Evolutionary conservation across 345 rosid species (phyloP).

Genomic region (Punica granatum): DNA sequence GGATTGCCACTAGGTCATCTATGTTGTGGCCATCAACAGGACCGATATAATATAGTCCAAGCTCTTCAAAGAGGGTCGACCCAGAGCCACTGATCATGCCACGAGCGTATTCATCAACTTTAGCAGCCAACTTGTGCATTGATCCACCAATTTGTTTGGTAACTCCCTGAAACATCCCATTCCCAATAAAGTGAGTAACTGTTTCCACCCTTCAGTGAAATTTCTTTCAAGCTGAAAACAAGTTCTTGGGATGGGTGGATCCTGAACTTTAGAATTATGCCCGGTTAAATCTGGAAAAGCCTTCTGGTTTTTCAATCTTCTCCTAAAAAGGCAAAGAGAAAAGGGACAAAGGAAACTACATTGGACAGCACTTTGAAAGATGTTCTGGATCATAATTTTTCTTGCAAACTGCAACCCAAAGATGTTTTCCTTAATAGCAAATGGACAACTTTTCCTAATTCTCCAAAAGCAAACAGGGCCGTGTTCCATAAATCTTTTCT

Average conservation of each 20-base stretch:
- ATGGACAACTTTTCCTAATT: neutral
- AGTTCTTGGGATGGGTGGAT: too few relatives aligned
- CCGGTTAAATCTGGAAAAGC: neutral
- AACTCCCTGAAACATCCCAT: constrained; percentile 51
- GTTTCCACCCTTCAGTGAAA: neutral
- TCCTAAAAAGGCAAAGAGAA: neutral
- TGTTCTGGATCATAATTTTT: too few relatives aligned
- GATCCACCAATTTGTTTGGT: constrained; percentile 89
- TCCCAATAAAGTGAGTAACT: neutral
- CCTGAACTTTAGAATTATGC: too few relatives aligned
- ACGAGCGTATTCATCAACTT: constrained; percentile 95
- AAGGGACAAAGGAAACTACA: neutral
- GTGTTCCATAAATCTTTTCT: neutral
- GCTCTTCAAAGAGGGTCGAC: constrained; percentile 91
- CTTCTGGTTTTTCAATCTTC: too few relatives aligned
- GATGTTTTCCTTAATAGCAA: too few relatives aligned
- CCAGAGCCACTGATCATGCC: constrained; percentile 99
- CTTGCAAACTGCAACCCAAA: too few relatives aligned
- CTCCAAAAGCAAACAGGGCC: neutral
- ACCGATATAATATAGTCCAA: constrained; percentile 92
- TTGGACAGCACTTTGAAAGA: neutral
- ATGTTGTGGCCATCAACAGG: constrained; percentile 96
- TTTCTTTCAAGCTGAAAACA: neutral
- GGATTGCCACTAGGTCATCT: constrained; percentile 77
- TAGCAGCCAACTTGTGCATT: constrained; percentile 91